These are phyloP conservation scores for Phytophthora cajani DNA, from an alignment of 352 stramenopile genomes.

Conservation along the genomic window DNA sequence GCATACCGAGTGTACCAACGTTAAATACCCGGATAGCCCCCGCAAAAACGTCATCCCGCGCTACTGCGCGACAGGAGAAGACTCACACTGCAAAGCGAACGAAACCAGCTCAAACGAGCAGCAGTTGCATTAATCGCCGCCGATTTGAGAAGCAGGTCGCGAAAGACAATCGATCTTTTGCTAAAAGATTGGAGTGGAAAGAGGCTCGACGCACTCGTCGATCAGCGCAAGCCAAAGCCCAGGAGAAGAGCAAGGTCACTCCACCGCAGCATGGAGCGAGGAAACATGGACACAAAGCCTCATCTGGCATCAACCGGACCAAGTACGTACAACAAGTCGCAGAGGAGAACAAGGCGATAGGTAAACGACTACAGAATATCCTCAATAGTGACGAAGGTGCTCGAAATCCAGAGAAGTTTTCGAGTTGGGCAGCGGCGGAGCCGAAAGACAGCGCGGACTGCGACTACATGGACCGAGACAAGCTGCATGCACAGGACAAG, in stretches of 20 bases:
- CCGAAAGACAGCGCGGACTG: slow-evolving; percentile 30
- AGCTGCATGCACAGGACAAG: slow-evolving; percentile 51
- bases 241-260: slow-evolving; percentile 46
- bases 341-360: slow-evolving; percentile 62
- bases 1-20: slow-evolving; percentile 4
- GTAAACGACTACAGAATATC: slow-evolving; percentile 57
- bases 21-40: slow-evolving; percentile 11
- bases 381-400: slow-evolving; percentile 22
- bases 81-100: slow-evolving; percentile 8
- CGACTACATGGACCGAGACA: slow-evolving; percentile 58
- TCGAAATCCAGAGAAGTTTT: slow-evolving; percentile 26
- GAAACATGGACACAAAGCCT: slow-evolving; percentile 60
- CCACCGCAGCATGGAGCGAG: slow-evolving; percentile 49
- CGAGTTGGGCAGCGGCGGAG: slow-evolving; percentile 29
- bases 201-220: slow-evolving; percentile 36
- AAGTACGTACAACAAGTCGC: slow-evolving; percentile 62
- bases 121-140: slow-evolving; percentile 63
- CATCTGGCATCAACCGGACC: slow-evolving; percentile 64
- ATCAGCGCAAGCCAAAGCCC: slow-evolving; percentile 42
- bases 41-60: slow-evolving; percentile 18
- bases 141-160: slow-evolving; percentile 65
- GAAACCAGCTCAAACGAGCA: slow-evolving; percentile 47
- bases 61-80: slow-evolving; percentile 14
- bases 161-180: slow-evolving; percentile 62
- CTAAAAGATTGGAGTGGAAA: slow-evolving; percentile 57